Percentiles rank a stretch among this genome's conserved stretches.
Evolutionary conservation across 2,329 filamentous ascomycete species (phyloP).

Genomic region (Ophiocordyceps camponoti-saundersi): DNA sequence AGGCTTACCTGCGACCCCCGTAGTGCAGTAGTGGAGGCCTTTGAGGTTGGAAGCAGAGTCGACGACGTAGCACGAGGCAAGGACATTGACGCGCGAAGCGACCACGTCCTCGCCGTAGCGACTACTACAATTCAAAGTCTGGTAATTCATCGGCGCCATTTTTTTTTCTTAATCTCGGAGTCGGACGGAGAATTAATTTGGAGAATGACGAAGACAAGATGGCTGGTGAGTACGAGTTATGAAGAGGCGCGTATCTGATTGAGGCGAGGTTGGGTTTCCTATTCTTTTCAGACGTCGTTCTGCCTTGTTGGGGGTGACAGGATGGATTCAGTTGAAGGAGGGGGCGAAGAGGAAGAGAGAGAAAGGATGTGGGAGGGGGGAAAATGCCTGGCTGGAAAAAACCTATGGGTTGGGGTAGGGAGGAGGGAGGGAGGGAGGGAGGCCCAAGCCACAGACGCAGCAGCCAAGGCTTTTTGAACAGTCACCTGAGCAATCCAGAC

Average conservation of each 20-base stretch:
- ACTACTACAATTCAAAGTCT: conserved; percentile 53
- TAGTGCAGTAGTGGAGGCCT: conserved; percentile 93
- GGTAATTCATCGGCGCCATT: conserved; percentile 57
- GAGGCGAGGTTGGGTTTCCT: background rate
- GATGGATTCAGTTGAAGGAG: background rate
- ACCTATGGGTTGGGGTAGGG: no score
- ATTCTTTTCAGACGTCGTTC: background rate
- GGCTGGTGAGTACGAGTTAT: background rate
- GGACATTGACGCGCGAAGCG: conserved; percentile 53
- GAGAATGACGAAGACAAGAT: background rate
- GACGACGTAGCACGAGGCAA: conserved; percentile 84
- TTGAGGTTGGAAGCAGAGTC: conserved; percentile 55
- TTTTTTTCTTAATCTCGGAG: conserved; percentile 7
- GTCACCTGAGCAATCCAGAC: background rate
- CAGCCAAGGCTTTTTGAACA: background rate
- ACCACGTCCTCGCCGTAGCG: conserved; percentile 52
- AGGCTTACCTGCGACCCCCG: conserved; percentile 55
- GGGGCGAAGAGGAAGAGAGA: background rate
- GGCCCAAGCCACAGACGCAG: no score
- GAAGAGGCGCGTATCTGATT: background rate
- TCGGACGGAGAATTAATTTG: background rate
- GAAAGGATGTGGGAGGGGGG: background rate
- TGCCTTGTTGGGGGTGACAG: background rate
- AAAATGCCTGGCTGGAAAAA: background rate
- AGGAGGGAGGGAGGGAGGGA: no score